Evolutionary conservation across 2,329 filamentous ascomycete genomes (phyloP).

Genomic region (Dissoconium aciculare): DNA sequence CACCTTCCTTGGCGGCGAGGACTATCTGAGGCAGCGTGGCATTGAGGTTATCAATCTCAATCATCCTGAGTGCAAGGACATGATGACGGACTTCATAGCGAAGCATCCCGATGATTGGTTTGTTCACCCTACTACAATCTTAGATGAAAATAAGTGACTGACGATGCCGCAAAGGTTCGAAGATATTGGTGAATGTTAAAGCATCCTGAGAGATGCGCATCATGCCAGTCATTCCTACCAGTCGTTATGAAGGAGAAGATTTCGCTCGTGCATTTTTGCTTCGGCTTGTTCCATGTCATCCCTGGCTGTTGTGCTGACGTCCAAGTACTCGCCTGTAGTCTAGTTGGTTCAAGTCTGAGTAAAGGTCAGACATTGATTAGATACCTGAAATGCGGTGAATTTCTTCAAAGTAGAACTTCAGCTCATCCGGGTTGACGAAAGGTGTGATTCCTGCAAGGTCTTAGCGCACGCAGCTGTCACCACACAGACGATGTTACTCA

Average conservation of each 20-base stretch:
- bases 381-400: constrained; percentile 45
- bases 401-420: constrained; percentile 89
- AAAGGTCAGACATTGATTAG: too few species aligned
- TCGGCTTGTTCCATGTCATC: too few species aligned
- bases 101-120: constrained; percentile 55
- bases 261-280: constrained; percentile 23
- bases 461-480: constrained; percentile 11
- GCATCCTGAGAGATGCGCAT: too few species aligned
- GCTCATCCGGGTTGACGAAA: constrained; percentile 79
- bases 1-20: constrained; percentile 59
- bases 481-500: constrained; percentile 30
- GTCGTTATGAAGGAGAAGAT: constrained; percentile 20
- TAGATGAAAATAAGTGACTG: constrained; percentile 7
- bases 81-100: constrained; percentile 59
- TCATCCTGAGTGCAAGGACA: constrained; percentile 46
- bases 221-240: constrained; percentile 16
- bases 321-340: too few species aligned
- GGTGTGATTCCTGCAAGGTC: constrained; percentile 68
- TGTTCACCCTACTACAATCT: constrained; percentile 5
- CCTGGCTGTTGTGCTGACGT: too few species aligned
- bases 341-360: too few species aligned
- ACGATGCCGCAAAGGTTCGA: constrained; percentile 22
- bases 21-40: constrained; percentile 50
- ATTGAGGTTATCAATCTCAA: constrained; percentile 60
- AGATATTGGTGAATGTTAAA: constrained; percentile 21